Conservation (phyloP, 2,329 filamentous ascomycete genomes). For the Phialophora macrospora region DNA sequence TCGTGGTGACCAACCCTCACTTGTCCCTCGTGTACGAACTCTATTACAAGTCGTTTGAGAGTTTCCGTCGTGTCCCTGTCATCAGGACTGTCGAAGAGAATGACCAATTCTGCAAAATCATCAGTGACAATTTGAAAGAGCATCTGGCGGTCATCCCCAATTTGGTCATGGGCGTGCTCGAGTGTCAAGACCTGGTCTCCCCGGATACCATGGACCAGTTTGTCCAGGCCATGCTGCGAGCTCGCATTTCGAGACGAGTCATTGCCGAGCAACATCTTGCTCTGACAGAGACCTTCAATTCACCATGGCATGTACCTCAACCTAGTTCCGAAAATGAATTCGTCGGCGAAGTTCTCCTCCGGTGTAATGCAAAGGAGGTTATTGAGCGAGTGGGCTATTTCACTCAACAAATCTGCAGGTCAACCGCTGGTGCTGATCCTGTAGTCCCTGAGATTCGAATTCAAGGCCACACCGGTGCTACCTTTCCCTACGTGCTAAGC, state of each 20-base stretch:
- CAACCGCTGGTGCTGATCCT: slow-evolving; percentile 73
- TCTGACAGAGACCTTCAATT: slow-evolving; percentile 90
- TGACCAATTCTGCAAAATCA: slow-evolving; percentile 78
- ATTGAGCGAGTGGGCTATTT: slow-evolving; percentile 80
- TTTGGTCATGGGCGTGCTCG: slow-evolving; percentile 89
- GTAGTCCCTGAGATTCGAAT: slow-evolving; percentile 80
- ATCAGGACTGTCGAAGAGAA: slow-evolving; percentile 88
- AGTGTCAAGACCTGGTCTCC: slow-evolving; percentile 82
- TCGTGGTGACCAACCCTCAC: slow-evolving; percentile 93
- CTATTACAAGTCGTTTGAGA: slow-evolving; percentile 96
- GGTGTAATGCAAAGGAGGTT: slow-evolving; percentile 87
- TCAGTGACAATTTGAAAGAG: slow-evolving; percentile 78
- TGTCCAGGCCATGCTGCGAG: slow-evolving; percentile 91
- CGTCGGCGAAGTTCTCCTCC: slow-evolving; percentile 93
- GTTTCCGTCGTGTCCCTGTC: slow-evolving; percentile 80
- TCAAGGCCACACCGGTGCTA: slow-evolving; percentile 83
- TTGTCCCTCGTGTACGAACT: slow-evolving; percentile 94
- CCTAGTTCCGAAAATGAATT: slow-evolving; percentile 78
- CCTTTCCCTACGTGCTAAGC: slow-evolving; percentile 93
- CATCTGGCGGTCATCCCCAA: slow-evolving; percentile 94
- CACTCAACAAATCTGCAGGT: slow-evolving; percentile 73
- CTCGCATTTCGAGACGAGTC: slow-evolving; percentile 90
- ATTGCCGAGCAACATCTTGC: slow-evolving; percentile 98
- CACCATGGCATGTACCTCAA: slow-evolving; percentile 84
- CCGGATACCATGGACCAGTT: slow-evolving; percentile 84